phyloP scores from a whole-genome alignment of 257 asterid genomes.

The Solanum piurae region DNA sequence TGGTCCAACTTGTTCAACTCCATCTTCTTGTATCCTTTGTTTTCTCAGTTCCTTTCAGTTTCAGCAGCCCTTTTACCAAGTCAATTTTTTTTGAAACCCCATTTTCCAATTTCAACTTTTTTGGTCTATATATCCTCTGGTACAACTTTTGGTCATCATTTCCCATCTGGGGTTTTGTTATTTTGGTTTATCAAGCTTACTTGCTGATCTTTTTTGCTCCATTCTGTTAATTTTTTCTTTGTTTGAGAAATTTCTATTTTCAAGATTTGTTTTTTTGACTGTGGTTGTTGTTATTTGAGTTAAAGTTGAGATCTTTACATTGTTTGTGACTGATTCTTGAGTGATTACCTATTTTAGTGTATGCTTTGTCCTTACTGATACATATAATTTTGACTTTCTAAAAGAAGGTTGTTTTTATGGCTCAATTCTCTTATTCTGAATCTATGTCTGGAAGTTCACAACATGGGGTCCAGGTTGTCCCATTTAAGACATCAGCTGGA shows the following conservation, averaged over 20 bases:
- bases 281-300: neutral
- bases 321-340: neutral
- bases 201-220: neutral
- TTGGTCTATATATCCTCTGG: neutral
- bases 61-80: neutral
- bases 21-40: neutral
- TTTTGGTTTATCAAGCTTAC: neutral
- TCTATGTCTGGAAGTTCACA: constrained; percentile 39
- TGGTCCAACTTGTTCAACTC: constrained; percentile 1
- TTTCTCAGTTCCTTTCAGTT: neutral
- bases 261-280: neutral
- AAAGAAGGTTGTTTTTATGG: constrained; percentile 22
- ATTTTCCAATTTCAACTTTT: neutral
- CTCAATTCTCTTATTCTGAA: constrained; percentile 31
- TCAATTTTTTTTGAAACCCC: neutral
- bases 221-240: neutral
- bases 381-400: neutral
- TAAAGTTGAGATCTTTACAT: neutral
- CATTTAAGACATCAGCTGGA: constrained; percentile 52
- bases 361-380: neutral
- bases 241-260: neutral
- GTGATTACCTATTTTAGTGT: neutral
- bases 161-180: neutral
- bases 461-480: constrained; percentile 53
- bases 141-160: neutral